A percentile compares a stretch with the other conserved stretches of the same genome.
Conservation (phyloP, 2,329 filamentous ascomycete species). For the Fusarium pseudograminearum region DNA sequence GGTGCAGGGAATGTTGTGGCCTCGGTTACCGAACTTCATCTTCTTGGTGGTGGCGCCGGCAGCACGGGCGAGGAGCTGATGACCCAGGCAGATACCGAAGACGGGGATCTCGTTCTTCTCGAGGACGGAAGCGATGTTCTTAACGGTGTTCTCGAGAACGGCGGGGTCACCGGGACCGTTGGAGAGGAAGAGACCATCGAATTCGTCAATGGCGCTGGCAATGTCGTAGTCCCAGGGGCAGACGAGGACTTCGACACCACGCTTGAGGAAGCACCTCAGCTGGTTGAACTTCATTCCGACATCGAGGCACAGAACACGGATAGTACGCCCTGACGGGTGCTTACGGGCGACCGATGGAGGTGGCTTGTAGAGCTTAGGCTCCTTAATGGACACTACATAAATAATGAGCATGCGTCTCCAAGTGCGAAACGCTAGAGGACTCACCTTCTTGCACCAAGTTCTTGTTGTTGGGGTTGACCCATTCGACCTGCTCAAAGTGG, state of each 20-base stretch:
- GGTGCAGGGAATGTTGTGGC: conserved; percentile 98
- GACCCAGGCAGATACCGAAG: conserved; percentile 96
- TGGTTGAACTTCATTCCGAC: conserved; percentile 99
- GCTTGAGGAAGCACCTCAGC: conserved; percentile 88
- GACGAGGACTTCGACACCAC: conserved; percentile 93
- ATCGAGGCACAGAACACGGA: conserved; percentile 92
- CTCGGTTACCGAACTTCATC: conserved; percentile 99
- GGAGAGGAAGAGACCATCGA: conserved; percentile 96
- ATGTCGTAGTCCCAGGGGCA: conserved; percentile 98
- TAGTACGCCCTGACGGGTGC: conserved; percentile 86
- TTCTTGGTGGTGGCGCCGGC: conserved; percentile 88
- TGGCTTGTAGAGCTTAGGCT: conserved; percentile 87
- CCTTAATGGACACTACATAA: conserved; percentile 83
- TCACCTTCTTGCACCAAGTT: conserved; percentile 96
- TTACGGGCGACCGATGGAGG: conserved; percentile 77
- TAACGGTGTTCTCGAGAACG: conserved; percentile 81
- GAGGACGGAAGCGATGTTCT: conserved; percentile 81
- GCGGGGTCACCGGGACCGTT: conserved; percentile 97
- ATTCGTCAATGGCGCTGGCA: conserved; percentile 81
- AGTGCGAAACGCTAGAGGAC: conserved; percentile 51
- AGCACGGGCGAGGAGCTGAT: conserved; percentile 90
- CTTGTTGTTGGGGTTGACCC: conserved; percentile 90
- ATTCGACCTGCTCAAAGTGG: conserved; percentile 83
- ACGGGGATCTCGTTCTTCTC: conserved; percentile 85
- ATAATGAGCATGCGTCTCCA: conserved; percentile 55